These are phyloP conservation scores for Gaeumannomyces tritici DNA, from an alignment of 2,329 filamentous ascomycete species.

Conservation along the genomic window DNA sequence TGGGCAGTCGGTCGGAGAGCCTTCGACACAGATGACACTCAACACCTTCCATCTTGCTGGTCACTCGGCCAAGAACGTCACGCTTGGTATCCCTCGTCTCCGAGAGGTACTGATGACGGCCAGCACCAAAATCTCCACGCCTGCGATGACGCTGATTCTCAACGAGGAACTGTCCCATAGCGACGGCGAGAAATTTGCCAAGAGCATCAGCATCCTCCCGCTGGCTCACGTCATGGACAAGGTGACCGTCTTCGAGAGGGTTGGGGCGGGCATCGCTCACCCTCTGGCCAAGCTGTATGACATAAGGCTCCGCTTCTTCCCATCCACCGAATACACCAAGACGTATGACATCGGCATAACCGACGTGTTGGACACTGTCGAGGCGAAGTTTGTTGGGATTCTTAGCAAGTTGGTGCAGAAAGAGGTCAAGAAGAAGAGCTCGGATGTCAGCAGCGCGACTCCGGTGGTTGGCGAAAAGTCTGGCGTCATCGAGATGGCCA, in stretches of 20 bases:
- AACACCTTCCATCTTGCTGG: constrained; percentile 99
- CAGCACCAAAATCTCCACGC: constrained; percentile 79
- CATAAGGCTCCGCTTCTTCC: constrained; percentile 75
- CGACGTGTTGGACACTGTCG: constrained; percentile 73
- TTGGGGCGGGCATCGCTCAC: constrained; percentile 60
- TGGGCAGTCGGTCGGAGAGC: constrained; percentile 92
- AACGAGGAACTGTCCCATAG: constrained; percentile 60
- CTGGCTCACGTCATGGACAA: constrained; percentile 77
- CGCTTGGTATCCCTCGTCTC: constrained; percentile 89
- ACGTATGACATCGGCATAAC: constrained; percentile 74
- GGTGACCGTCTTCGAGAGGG: constrained; percentile 68
- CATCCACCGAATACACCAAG: constrained; percentile 68
- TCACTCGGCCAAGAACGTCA: constrained; percentile 97
- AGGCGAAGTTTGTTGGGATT: constrained; percentile 65
- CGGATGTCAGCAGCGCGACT: constrained; percentile 56
- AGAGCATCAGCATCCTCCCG: constrained; percentile 80
- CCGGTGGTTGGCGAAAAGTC: constrained; percentile 59
- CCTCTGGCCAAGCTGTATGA: constrained; percentile 76
- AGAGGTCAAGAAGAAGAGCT: constrained; percentile 71
- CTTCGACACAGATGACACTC: constrained; percentile 97
- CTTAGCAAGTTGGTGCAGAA: constrained; percentile 62
- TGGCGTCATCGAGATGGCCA: constrained; percentile 42
- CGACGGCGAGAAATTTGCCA: constrained; percentile 72
- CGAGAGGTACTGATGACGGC: constrained; percentile 99
- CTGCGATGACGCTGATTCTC: constrained; percentile 76